Conservation (phyloP, 2,329 filamentous ascomycete species). For the Diaporthe amygdali region DNA sequence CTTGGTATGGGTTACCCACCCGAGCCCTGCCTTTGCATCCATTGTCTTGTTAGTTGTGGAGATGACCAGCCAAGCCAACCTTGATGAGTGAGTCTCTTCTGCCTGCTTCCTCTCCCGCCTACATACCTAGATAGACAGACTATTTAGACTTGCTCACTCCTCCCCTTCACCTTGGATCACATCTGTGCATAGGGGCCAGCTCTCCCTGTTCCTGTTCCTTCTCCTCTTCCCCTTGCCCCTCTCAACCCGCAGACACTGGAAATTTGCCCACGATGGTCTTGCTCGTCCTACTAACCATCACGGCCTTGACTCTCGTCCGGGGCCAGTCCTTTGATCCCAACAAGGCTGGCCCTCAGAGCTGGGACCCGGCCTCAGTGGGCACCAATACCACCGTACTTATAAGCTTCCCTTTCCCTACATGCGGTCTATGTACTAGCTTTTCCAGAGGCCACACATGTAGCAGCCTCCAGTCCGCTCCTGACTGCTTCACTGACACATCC, state of each 20-base stretch:
- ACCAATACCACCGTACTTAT: constrained; percentile 36
- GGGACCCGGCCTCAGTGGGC: constrained; percentile 37
- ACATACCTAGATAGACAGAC: too few species aligned
- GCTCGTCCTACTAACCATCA: constrained; percentile 2
- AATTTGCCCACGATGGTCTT: background rate
- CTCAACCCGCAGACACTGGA: background rate
- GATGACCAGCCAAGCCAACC: background rate
- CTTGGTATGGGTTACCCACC: too few species aligned
- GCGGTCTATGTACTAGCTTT: background rate
- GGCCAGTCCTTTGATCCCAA: constrained; percentile 38
- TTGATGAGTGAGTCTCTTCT: background rate
- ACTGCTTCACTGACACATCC: background rate
- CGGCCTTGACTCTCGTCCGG: constrained; percentile 24
- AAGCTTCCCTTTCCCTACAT: background rate
- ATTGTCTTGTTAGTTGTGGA: too few species aligned
- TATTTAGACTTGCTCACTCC: background rate
- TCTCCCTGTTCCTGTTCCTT: too few species aligned
- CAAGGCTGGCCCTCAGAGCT: constrained; percentile 33
- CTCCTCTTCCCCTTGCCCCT: background rate
- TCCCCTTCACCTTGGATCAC: background rate
- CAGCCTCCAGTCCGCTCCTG: background rate
- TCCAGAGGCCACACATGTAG: too few species aligned
- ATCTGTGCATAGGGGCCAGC: background rate
- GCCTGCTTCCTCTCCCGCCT: background rate
- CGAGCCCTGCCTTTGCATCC: too few species aligned